Evolutionary conservation across 1,284 basidiomycete species (phyloP), one percentile per base, ranked within the genome.

Genomic region (Fomitopsis palustris): DNA sequence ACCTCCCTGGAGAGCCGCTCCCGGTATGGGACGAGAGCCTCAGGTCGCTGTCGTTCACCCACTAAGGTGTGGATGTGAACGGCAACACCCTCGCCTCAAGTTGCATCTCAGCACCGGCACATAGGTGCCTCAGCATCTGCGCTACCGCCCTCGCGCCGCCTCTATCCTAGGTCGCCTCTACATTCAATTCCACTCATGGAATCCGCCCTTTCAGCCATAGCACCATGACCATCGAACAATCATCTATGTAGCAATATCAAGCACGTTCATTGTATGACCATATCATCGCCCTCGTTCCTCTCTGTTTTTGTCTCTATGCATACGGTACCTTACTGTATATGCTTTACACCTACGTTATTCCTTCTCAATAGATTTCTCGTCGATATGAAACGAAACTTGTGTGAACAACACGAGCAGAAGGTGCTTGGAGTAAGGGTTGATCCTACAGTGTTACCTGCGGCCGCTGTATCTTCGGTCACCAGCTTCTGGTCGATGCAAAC

Each of bases 311-410:
- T 33, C 49, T 31, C 16, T 52, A 52, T 52, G 49, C 45, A 17
- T 27, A 16, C 7, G 25, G 45, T 47, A 47, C 16, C 31, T 4
- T 52, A 52, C 49, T 52, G 29, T 52, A 52, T 37, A 31, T 31
- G 17, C 29, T 52, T 52, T 52, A 52, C 31, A 33, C n/a, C 49
- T 52, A 52, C n/a, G 5, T 52, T 52, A 52, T 52, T 52, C 19
- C 7, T 21, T 21, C 35, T 35, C 31, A 52, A 52, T 52, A 37
- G 29, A 52, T 7, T 52, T 52, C 49, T 21, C 49, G 35, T 37
- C 19, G 17, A 19, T 31, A 52, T 52, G 29, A 33, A 51, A 45
- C 21, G 16, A 42, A 42, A 2, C 35, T 9, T 12, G 35, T 8
- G 35, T 37, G 35, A n/a, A n/a, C n/a, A n/a, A n/a, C n/a, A n/a